Evolutionary conservation across 1,284 basidiomycete species (phyloP), one percentile per base, ranked within the genome.

Genomic region (Pyrrhoderma noxium): DNA sequence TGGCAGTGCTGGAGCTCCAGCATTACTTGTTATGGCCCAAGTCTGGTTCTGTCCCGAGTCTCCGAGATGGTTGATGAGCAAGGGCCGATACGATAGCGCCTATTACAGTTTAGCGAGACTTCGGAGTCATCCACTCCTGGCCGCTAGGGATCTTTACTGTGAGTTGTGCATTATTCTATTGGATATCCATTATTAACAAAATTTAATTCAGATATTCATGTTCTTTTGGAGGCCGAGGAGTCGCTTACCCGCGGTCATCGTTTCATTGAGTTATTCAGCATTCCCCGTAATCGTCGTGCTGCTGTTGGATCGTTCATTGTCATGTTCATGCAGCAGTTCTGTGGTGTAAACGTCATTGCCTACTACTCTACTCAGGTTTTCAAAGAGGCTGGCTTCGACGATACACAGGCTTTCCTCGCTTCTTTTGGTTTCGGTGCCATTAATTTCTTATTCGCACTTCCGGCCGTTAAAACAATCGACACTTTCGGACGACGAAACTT

Each of bases 361-460:
- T 87, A 83, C 66, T 85, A 85, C 63, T 82, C 79, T 0, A 82
- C 82, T 2, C 77, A 76, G 8, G 75, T 90, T 54, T 89, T 90
- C 68, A 55, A 65, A 2, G 46, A 74, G 0, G 80, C 81, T 2
- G 81, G 82, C 0, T 76, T 76, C 59, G 63, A 64, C 0, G 59
- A 66, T 3, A 68, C 67, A 36, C 60, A 72, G 2, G 76, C 85
- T 0, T 67, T 90, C 23, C 68, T 79, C 31, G 80, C 82, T 0
- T 86, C 86, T 0, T 74, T 79, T 61, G 88, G 88, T 1, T 89
- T 84, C 56, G 88, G 88, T 47, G 66, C 79, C 13, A 67, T 85
- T 25, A 84, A 81, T 56, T 80, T 75, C 70, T 13, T 80, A 1
- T 83, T 82, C 56, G 80, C 81, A 1, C 74, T 80, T 56, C 83